These are phyloP conservation scores for Tirmania nivea DNA, from an alignment of 495 filamentous ascomycete genomes.

Conservation along the genomic window DNA sequence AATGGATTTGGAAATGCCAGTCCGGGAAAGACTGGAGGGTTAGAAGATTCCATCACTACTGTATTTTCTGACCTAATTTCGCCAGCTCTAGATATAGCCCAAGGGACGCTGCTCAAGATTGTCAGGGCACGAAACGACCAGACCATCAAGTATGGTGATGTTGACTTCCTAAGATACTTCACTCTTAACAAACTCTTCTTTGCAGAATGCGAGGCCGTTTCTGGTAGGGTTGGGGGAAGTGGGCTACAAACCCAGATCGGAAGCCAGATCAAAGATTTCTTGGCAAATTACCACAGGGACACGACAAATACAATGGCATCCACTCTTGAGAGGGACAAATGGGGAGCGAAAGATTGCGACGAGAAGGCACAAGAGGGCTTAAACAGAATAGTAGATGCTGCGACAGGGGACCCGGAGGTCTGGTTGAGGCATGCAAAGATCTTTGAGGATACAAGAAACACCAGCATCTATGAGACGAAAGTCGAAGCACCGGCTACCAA, in stretches of 20 bases:
- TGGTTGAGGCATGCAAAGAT: slow-evolving; percentile 13
- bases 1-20: slow-evolving; percentile 11
- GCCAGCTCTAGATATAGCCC: slow-evolving; percentile 78
- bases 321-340: slow-evolving; percentile 72
- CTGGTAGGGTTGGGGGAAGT: slow-evolving; percentile 68
- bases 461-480: background rate
- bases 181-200: slow-evolving; percentile 83
- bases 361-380: slow-evolving; percentile 43
- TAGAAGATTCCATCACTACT: slow-evolving; percentile 31
- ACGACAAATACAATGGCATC: slow-evolving; percentile 36
- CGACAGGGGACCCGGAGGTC: slow-evolving; percentile 59
- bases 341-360: slow-evolving; percentile 73
- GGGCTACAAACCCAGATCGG: slow-evolving; percentile 72
- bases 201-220: slow-evolving; percentile 92
- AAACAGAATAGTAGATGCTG: slow-evolving; percentile 47
- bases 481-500: slow-evolving; percentile 9
- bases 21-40: slow-evolving; percentile 1
- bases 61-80: slow-evolving; percentile 59
- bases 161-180: slow-evolving; percentile 65
- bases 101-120: slow-evolving; percentile 78
- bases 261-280: slow-evolving; percentile 38
- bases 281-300: slow-evolving; percentile 56
- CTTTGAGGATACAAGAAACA: slow-evolving; percentile 8
- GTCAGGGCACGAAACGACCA: slow-evolving; percentile 81
- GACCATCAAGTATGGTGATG: slow-evolving; percentile 27